Evolutionary conservation across 2,329 filamentous ascomycete genomes (phyloP).

Genomic region (Laburnicola sp.): DNA sequence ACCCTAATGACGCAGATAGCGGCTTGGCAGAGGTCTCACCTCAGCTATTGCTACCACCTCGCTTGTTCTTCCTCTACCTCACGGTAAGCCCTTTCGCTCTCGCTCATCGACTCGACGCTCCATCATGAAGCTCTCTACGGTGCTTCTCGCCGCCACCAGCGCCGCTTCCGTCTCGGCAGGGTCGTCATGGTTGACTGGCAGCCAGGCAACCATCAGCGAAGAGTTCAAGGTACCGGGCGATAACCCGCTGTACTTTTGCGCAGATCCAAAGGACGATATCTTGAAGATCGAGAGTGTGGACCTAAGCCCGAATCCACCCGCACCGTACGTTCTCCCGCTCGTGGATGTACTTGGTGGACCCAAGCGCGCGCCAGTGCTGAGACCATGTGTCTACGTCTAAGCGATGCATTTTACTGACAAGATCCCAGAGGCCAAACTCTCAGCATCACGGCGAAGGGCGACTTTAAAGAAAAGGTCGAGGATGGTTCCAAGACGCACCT

Average conservation of each 20-base stretch:
- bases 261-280: slow-evolving; percentile 69
- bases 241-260: slow-evolving; percentile 82
- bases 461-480: slow-evolving; percentile 71
- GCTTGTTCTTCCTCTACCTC: no score
- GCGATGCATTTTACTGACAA: not conserved
- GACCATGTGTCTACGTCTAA: not conserved
- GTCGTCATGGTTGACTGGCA: slow-evolving; percentile 48
- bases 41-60: no score
- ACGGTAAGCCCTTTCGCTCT: no score
- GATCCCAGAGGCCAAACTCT: slow-evolving; percentile 71
- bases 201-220: slow-evolving; percentile 54
- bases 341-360: not conserved
- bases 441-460: slow-evolving; percentile 75
- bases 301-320: slow-evolving; percentile 80
- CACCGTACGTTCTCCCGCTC: slow-evolving; percentile 66
- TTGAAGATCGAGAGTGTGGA: slow-evolving; percentile 79
- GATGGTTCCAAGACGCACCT: slow-evolving; percentile 80
- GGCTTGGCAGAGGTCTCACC: no score
- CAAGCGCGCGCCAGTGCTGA: no score
- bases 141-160: slow-evolving; percentile 49
- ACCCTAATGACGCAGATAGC: no score
- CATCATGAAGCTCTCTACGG: slow-evolving; percentile 42
- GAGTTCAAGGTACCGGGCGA: slow-evolving; percentile 75
- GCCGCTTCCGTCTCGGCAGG: slow-evolving; percentile 50
- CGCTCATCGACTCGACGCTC: no score